These are phyloP conservation scores for Coemansia sp. DNA, from an alignment of 192 early-diverging fungal genomes.

Conservation along the genomic window DNA sequence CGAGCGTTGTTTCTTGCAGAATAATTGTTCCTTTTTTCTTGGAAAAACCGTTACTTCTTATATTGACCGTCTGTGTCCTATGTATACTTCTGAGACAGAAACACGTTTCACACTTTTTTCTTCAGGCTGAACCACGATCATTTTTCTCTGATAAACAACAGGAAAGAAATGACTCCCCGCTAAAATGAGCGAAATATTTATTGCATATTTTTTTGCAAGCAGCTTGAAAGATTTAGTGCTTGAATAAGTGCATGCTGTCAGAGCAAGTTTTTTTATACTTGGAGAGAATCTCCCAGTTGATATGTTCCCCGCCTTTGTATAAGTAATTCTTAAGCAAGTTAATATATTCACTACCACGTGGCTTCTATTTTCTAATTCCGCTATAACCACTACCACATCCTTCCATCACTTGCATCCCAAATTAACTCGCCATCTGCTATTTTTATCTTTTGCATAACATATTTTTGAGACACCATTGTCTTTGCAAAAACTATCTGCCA, in stretches of 20 bases:
- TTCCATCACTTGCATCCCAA: neutral
- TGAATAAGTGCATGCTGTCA: neutral
- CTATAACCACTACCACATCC: slow-evolving; percentile 1
- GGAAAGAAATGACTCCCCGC: neutral
- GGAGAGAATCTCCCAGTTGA: neutral
- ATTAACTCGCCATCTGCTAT: neutral
- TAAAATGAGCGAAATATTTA: neutral
- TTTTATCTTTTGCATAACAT: neutral
- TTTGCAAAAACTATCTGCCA: neutral
- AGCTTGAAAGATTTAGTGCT: neutral
- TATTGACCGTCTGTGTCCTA: neutral
- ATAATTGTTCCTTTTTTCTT: too few relatives aligned
- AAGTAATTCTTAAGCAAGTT: neutral
- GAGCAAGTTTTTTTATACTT: neutral
- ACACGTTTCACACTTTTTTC: neutral
- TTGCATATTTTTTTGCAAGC: neutral
- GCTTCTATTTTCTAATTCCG: neutral
- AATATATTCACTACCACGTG: neutral
- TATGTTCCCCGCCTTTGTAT: neutral
- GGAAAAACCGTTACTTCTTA: neutral
- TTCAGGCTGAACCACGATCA: neutral
- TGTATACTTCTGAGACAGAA: neutral
- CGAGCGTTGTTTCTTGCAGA: neutral
- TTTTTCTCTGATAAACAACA: neutral
- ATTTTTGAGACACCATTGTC: neutral